phyloP scores from a whole-genome alignment of 2,329 filamentous ascomycete genomes.

The Botrytis aclada region DNA sequence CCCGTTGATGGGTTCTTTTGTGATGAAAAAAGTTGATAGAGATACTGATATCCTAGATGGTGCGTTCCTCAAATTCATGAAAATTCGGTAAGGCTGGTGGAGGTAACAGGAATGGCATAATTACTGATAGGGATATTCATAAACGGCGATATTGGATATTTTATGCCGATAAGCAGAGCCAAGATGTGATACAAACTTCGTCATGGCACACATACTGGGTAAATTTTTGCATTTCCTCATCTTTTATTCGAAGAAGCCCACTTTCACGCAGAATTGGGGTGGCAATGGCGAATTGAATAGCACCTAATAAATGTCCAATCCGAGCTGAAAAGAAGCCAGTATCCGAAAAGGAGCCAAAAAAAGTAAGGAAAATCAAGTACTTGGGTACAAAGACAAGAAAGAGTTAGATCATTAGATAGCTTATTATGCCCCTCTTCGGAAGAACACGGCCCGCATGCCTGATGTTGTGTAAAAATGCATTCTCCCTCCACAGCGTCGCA shows the following conservation, averaged over 20 bases:
- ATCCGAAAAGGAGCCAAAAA: neutral
- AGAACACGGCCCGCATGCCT: constrained; percentile 18
- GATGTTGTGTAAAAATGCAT: constrained; percentile 14
- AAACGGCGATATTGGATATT: neutral
- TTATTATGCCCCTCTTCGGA: constrained; percentile 13
- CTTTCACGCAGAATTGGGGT: constrained; percentile 15
- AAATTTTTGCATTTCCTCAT: neutral
- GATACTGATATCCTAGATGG: neutral
- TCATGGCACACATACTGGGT: constrained; percentile 5
- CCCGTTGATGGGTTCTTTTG: neutral
- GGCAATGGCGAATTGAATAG: constrained; percentile 6
- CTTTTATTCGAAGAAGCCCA: neutral
- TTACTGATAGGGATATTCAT: constrained; percentile 1
- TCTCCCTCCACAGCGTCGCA: constrained; percentile 12
- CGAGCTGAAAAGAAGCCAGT: neutral
- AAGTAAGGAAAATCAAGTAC: neutral
- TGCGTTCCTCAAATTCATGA: neutral
- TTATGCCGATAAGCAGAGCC: constrained; percentile 9
- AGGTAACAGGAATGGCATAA: neutral
- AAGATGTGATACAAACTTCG: constrained; percentile 11
- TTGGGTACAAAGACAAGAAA: neutral
- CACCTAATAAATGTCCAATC: neutral
- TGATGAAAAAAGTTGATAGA: constrained; percentile 9
- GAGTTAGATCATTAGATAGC: neutral
- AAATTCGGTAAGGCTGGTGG: neutral